Base-by-base conservation (phyloP, 2,329 filamentous ascomycete species). In the Pseudocercospora cruenta region DNA sequence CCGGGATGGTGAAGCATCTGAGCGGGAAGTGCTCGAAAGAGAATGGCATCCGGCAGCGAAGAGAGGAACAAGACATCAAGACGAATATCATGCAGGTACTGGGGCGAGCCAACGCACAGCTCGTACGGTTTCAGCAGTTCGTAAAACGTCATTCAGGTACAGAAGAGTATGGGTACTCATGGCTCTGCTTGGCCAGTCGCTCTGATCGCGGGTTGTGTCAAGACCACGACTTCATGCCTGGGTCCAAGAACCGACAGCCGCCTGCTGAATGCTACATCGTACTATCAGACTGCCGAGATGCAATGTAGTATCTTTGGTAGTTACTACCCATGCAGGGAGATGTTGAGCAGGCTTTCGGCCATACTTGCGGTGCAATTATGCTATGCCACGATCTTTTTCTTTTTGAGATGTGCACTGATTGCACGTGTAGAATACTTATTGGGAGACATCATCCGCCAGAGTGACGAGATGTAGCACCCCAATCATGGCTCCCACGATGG, bases 221-320 rank as follows among this genome's bases (percentile, higher is more conserved):
- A 19, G 19, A 22, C 49, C 45, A 19, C 4, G n/a, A 49, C 21
- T n/a, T 49, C 45, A 49, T 8, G 21, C 45, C n/a, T 49, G 3
- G 3, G 6, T 49, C 8, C n/a, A 12, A 24, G 22, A 53, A 10
- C 22, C 12, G 22, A 53, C 19, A 26, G 19, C 49, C 19, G 22
- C 4, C 9, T 22, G 4, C 49, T 53, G 24, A 22, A 26, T 22
- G 9, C 49, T 33, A 33, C 49, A 26, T 26, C 49, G 49, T 53
- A 53, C 19, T 53, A 24, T 24, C 49, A 53, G 49, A 53, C 49
- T 53, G 49, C 49, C 49, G 22, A 53, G 49, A 53, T 53, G 49
- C 49, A 53, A 51, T 12, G 22, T 7, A 9, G 47, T 51, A 51
- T 51, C n/a, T 51, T 24, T 19, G 10, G 47, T 21, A 21, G 5